Conservation (phyloP, 2,329 filamentous ascomycete species). For the Aspergillus niger region DNA sequence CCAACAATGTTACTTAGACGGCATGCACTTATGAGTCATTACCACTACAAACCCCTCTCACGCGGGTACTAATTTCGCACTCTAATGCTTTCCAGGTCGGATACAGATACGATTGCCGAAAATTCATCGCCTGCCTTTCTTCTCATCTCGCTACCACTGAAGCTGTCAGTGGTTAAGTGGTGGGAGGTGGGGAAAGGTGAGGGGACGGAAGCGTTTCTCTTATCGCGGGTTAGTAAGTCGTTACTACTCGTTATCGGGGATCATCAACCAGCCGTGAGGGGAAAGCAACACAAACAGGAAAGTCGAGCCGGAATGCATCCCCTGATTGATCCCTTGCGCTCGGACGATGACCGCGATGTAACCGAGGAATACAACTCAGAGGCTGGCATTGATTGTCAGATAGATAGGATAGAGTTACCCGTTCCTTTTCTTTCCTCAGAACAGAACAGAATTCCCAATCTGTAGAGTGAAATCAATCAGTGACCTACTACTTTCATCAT, state of each 20-base stretch:
- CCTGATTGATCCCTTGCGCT: slow-evolving; percentile 1
- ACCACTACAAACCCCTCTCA: too few relatives aligned
- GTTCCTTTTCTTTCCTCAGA: background rate
- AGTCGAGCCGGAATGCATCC: background rate
- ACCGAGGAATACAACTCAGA: background rate
- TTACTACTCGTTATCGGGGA: background rate
- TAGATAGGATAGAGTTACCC: background rate
- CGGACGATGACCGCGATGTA: background rate
- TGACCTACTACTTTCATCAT: slow-evolving; percentile 12
- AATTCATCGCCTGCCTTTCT: too few relatives aligned
- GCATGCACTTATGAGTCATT: background rate
- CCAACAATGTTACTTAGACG: background rate
- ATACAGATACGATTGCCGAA: too few relatives aligned
- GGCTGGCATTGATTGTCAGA: background rate
- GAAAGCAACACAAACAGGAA: background rate
- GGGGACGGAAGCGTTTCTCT: background rate
- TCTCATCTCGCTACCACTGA: too few relatives aligned
- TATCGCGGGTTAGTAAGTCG: background rate
- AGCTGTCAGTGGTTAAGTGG: background rate
- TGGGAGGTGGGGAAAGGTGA: background rate
- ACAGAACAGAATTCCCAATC: background rate
- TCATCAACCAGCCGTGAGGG: background rate
- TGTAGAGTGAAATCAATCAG: background rate
- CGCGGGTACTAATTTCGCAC: too few relatives aligned
- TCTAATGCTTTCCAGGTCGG: too few relatives aligned